Evolutionary conservation across 352 stramenopile species (phyloP).

Genomic region (Phytophthora nicotianae): DNA sequence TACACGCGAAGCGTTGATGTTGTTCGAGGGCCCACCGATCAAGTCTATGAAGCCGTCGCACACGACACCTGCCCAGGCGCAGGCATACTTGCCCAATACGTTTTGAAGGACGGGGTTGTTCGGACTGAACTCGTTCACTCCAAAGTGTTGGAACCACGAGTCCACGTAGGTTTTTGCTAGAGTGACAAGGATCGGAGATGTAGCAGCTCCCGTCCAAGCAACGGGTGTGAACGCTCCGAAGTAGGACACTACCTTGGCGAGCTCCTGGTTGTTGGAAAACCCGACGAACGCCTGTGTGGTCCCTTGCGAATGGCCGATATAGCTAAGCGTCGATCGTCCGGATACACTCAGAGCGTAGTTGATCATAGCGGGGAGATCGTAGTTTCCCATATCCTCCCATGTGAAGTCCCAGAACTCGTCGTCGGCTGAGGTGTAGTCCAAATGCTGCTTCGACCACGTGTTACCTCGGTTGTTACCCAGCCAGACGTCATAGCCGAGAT

Average conservation of each 20-base stretch:
- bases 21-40: conserved; percentile 40
- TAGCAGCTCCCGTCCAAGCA: conserved; percentile 21
- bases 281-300: conserved; percentile 55
- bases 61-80: not conserved
- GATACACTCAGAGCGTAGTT: conserved; percentile 44
- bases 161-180: conserved; percentile 45
- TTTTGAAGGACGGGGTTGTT: conserved; percentile 12
- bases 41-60: conserved; percentile 21
- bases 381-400: conserved; percentile 56
- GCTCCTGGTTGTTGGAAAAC: conserved; percentile 52
- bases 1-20: conserved; percentile 49
- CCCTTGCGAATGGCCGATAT: conserved; percentile 59
- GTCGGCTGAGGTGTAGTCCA: conserved; percentile 41
- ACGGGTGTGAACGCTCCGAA: conserved; percentile 54
- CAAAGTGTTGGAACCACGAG: conserved; percentile 36
- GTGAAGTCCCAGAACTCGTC: conserved; percentile 55
- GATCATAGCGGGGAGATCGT: conserved; percentile 52
- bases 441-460: conserved; percentile 52
- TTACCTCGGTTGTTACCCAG: conserved; percentile 61
- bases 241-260: conserved; percentile 54
- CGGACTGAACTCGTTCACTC: conserved; percentile 39
- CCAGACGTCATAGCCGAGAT: conserved; percentile 65
- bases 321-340: conserved; percentile 41
- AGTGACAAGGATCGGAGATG: conserved; percentile 26
- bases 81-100: not conserved